Conservation (phyloP, 129 eudicot species). For the Sambucus nigra region DNA sequence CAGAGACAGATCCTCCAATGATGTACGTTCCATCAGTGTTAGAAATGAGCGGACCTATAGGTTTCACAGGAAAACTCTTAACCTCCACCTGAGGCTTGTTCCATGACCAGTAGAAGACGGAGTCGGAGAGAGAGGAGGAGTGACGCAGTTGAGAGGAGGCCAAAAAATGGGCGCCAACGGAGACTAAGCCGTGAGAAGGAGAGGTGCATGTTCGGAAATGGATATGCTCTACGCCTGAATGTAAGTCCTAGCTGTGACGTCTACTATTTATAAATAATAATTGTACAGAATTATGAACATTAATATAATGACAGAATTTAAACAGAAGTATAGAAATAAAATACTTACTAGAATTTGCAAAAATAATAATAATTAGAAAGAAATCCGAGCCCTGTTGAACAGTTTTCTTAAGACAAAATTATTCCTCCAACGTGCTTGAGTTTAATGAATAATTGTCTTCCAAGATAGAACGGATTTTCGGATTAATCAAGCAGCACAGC, state of each 20-base stretch:
- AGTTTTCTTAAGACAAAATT: too few species aligned
- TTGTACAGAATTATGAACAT: too few species aligned
- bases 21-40: slow-evolving; percentile 60
- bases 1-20: slow-evolving; percentile 65
- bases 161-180: slow-evolving; percentile 60
- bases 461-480: too few species aligned
- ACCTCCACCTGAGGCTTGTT: slow-evolving; percentile 88
- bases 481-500: too few species aligned
- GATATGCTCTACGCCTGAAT: slow-evolving; percentile 62
- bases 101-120: slow-evolving; percentile 83
- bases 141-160: slow-evolving; percentile 79
- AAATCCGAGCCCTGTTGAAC: too few species aligned
- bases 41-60: slow-evolving; percentile 53
- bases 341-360: too few species aligned
- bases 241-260: slow-evolving; percentile 87
- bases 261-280: too few species aligned
- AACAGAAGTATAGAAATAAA: too few species aligned
- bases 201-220: slow-evolving; percentile 63
- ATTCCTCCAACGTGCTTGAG: too few species aligned
- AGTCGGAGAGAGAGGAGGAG: slow-evolving; percentile 53
- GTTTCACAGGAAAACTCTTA: slow-evolving; percentile 81
- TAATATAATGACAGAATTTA: too few species aligned
- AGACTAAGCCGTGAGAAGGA: slow-evolving; percentile 65
- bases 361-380: too few species aligned
- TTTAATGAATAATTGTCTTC: too few species aligned